phyloP scores from a whole-genome alignment of 768 basidiomycete species.

The Filobasidium floriforme region DNA sequence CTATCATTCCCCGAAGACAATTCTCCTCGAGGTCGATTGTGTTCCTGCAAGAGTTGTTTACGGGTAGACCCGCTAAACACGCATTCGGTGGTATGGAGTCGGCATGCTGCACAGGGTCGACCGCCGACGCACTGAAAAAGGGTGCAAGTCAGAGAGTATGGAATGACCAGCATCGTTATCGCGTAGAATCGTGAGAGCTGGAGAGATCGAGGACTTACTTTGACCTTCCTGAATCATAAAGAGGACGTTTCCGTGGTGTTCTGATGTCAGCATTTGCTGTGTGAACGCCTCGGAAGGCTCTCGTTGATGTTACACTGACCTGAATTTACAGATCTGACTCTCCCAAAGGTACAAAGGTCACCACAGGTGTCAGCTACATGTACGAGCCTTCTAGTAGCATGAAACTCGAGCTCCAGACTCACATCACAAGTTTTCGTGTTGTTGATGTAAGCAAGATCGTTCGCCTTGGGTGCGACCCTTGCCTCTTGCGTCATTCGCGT shows the following conservation, averaged over 20 bases:
- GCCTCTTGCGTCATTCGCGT: too few relatives aligned
- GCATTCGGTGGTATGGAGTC: slow-evolving; percentile 14
- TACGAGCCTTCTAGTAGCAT: too few relatives aligned
- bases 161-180: too few relatives aligned
- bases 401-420: too few relatives aligned
- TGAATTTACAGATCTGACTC: slow-evolving; percentile 21
- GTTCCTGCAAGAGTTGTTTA: slow-evolving; percentile 9
- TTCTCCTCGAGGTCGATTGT: neutral
- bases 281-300: too few relatives aligned
- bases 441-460: too few relatives aligned
- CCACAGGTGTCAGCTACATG: too few relatives aligned
- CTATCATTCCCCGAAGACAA: neutral
- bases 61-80: slow-evolving; percentile 16
- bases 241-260: neutral
- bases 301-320: slow-evolving; percentile 3
- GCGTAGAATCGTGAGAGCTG: too few relatives aligned
- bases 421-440: too few relatives aligned
- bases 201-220: slow-evolving; percentile 4
- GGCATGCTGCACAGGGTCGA: slow-evolving; percentile 17
- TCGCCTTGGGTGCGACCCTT: too few relatives aligned
- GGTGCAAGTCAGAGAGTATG: neutral
- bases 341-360: too few relatives aligned
- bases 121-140: slow-evolving; percentile 17
- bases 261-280: too few relatives aligned
- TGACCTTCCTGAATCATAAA: slow-evolving; percentile 12